Percentiles rank a stretch among this genome's conserved stretches.
Conservation (phyloP, 2,329 filamentous ascomycete species). For the Orbilia ellipsospora region DNA sequence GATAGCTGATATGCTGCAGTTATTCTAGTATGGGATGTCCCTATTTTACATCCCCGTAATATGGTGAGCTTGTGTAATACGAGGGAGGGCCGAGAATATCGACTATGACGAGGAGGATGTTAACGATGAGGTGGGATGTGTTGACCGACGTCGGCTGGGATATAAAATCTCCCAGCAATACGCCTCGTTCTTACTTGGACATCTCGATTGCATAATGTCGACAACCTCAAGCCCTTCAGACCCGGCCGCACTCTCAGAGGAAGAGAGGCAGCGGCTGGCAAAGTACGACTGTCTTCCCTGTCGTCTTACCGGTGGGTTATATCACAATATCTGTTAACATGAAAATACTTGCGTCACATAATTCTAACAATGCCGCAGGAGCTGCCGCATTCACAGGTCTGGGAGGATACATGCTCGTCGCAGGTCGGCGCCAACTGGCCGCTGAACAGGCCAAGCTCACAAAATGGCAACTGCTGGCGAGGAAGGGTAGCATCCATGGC, state of each 20-base stretch:
- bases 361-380: slow-evolving; percentile 65
- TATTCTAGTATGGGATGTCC: background rate
- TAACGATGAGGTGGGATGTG: slow-evolving; percentile 6
- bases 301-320: slow-evolving; percentile 73
- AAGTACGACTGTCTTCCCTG: slow-evolving; percentile 73
- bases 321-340: background rate
- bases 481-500: slow-evolving; percentile 46
- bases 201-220: slow-evolving; percentile 22
- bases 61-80: too few species aligned
- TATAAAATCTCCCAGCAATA: background rate
- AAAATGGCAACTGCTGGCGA: slow-evolving; percentile 43
- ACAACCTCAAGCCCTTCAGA: slow-evolving; percentile 8
- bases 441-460: slow-evolving; percentile 68
- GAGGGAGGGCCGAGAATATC: background rate
- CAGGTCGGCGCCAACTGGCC: slow-evolving; percentile 77
- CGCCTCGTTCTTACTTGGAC: background rate
- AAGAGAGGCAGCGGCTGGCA: slow-evolving; percentile 43
- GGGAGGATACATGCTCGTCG: slow-evolving; percentile 80
- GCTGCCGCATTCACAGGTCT: slow-evolving; percentile 80
- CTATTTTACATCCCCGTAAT: background rate
- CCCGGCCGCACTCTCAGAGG: slow-evolving; percentile 17
- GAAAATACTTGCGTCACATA: background rate
- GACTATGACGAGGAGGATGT: background rate
- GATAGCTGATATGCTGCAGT: too few species aligned
- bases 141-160: slow-evolving; percentile 22